phyloP scores from a whole-genome alignment of 768 basidiomycete genomes.

The Serpula lacrymans region DNA sequence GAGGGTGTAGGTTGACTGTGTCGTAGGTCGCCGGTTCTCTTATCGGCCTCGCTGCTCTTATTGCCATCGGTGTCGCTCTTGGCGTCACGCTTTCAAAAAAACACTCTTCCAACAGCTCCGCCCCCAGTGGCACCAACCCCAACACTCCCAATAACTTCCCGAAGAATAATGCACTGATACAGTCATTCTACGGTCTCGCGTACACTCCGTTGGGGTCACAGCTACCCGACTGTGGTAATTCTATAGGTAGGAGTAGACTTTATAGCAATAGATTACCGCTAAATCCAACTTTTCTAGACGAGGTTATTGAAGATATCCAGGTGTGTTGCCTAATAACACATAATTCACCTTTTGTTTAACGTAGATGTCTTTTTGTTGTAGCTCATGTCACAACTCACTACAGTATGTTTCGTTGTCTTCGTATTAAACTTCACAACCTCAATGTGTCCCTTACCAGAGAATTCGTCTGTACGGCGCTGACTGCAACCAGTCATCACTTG shows the following conservation, averaged over 20 bases:
- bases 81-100: constrained; percentile 65
- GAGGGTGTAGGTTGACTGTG: constrained; percentile 2
- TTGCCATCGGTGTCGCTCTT: constrained; percentile 55
- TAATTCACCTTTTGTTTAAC: no score
- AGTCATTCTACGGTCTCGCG: constrained; percentile 82
- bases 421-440: background rate
- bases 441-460: constrained; percentile 32
- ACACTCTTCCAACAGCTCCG: constrained; percentile 34
- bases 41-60: constrained; percentile 46
- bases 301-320: constrained; percentile 71
- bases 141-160: constrained; percentile 78
- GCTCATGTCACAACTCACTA: constrained; percentile 85
- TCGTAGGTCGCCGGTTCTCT: constrained; percentile 51
- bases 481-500: constrained; percentile 77
- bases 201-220: constrained; percentile 81
- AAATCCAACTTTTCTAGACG: constrained; percentile 27
- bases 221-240: constrained; percentile 65
- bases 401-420: constrained; percentile 22
- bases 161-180: constrained; percentile 63
- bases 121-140: constrained; percentile 33
- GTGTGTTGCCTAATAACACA: constrained; percentile 29
- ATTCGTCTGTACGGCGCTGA: constrained; percentile 86
- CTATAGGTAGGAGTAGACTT: constrained; percentile 28
- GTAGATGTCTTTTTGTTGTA: constrained; percentile 22
- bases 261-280: background rate